Evolutionary conservation across 2,329 filamentous ascomycete species (phyloP), one percentile per base, ranked within the genome.

Genomic region (Venturia effusa): DNA sequence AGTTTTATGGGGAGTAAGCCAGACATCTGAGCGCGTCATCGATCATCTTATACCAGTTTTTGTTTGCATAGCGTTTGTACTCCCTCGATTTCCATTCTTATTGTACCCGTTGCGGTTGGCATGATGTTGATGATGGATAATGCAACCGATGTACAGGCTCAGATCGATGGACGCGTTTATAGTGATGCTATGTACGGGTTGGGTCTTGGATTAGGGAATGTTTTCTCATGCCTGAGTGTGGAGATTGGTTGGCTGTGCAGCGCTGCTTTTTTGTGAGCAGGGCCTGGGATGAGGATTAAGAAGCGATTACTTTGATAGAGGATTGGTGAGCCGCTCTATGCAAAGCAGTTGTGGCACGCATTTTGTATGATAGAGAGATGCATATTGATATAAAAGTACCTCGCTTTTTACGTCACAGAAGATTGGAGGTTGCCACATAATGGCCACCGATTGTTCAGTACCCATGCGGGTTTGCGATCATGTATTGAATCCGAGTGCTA

Each of bases 61-160:
- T 57, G 51, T 57, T 34, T 57, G 51, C 51, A 57, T 57, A 57
- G 51, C 51, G 51, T 57, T 57, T 57, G 27, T 57, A 57, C 51
- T 17, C 34, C 51, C 15, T 57, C 51, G 27, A 27, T 57, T 34
- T 57, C 27, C 27, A 57, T 57, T 57, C 34, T 30, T 8, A 8
- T 57, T 57, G 27, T 34, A 57, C 27, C 30, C 48, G 24, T 11
- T 57, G 3, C 51, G 17, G 5, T 34, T 34, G 51, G 13, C 24
- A 17, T 19, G 32, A 17, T 34, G 27, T 55, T 5, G 24, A 32
- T 1, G 27, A 34, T 34, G 27, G n/a, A 11, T 27, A 57, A n/a
- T 2, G 30, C 27, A 22, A 39, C 10, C 37, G 10, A 34, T 30
- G 15, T 11, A 22, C 22, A 27, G 45, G 45, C 22, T n/a, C 19